Conservation (phyloP, 768 basidiomycete species). For the Rhodosporidiobolus sp. region DNA sequence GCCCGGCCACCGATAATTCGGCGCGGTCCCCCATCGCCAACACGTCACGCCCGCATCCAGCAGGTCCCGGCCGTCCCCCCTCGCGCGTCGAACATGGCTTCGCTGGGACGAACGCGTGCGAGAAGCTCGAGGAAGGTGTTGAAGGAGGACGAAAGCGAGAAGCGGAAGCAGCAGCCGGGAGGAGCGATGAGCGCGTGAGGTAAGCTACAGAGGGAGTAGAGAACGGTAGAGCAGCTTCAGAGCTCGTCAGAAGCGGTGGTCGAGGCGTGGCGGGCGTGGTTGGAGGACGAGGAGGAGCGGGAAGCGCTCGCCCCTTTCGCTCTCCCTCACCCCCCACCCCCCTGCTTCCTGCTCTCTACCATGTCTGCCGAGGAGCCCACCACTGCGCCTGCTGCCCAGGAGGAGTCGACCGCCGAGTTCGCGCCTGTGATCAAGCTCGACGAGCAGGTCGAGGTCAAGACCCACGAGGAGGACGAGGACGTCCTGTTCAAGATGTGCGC, state of each 20-base stretch:
- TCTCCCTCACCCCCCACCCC: not conserved
- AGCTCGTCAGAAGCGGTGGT: too few relatives aligned
- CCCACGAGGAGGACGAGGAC: slow-evolving; percentile 88
- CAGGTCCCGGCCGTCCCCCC: too few relatives aligned
- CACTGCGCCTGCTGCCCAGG: slow-evolving; percentile 18
- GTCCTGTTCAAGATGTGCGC: slow-evolving; percentile 92
- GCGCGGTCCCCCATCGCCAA: too few relatives aligned
- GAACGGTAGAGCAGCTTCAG: too few relatives aligned
- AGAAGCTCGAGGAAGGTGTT: not conserved
- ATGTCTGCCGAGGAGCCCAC: slow-evolving; percentile 37
- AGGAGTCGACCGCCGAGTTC: slow-evolving; percentile 60
- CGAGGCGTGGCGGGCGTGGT: too few relatives aligned
- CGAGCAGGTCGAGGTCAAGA: slow-evolving; percentile 91
- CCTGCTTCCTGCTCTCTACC: not conserved
- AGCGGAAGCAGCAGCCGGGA: not conserved
- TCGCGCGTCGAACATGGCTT: too few relatives aligned
- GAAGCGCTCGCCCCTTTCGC: not conserved
- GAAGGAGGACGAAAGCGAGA: not conserved
- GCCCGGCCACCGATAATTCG: too few relatives aligned
- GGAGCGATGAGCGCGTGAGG: not conserved
- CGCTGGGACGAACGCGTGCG: not conserved
- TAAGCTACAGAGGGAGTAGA: too few relatives aligned
- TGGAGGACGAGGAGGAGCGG: too few relatives aligned
- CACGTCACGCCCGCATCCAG: too few relatives aligned
- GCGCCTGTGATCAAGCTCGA: slow-evolving; percentile 96